Conservation (phyloP, 768 basidiomycete species). For the Lactarius evosmus region DNA sequence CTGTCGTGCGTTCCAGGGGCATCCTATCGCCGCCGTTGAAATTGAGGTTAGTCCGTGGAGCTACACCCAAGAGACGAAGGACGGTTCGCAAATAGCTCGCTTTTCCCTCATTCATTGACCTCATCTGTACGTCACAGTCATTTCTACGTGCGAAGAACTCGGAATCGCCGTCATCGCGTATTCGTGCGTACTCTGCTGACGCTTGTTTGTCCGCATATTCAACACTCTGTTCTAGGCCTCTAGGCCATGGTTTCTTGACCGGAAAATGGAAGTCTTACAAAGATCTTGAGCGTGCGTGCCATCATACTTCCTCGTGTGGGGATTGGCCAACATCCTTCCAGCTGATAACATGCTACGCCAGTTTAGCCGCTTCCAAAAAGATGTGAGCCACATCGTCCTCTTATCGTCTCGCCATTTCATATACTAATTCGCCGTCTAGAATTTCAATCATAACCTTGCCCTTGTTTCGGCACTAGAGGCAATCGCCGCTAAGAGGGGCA, state of each 20-base stretch:
- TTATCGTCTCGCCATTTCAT: slow-evolving; percentile 14
- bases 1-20: slow-evolving; percentile 3
- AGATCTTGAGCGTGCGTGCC: slow-evolving; percentile 31
- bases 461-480: slow-evolving; percentile 42
- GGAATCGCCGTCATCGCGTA: slow-evolving; percentile 58
- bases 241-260: slow-evolving; percentile 53
- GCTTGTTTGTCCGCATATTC: background rate
- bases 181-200: slow-evolving; percentile 32
- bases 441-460: slow-evolving; percentile 43
- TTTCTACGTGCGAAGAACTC: slow-evolving; percentile 52
- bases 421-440: slow-evolving; percentile 26
- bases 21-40: slow-evolving; percentile 52
- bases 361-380: slow-evolving; percentile 40
- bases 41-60: slow-evolving; percentile 66
- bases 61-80: slow-evolving; percentile 51
- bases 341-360: slow-evolving; percentile 39
- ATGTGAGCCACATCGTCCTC: slow-evolving; percentile 28
- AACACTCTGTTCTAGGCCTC: slow-evolving; percentile 33
- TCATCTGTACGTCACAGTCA: slow-evolving; percentile 35
- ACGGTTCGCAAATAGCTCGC: slow-evolving; percentile 33
- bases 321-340: background rate
- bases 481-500: slow-evolving; percentile 42
- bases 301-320: background rate
- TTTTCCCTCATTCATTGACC: background rate
- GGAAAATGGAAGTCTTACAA: slow-evolving; percentile 43